Evolutionary conservation across 371 early-diverging fungal species (phyloP).

Genomic region (Enterospora canceri): DNA sequence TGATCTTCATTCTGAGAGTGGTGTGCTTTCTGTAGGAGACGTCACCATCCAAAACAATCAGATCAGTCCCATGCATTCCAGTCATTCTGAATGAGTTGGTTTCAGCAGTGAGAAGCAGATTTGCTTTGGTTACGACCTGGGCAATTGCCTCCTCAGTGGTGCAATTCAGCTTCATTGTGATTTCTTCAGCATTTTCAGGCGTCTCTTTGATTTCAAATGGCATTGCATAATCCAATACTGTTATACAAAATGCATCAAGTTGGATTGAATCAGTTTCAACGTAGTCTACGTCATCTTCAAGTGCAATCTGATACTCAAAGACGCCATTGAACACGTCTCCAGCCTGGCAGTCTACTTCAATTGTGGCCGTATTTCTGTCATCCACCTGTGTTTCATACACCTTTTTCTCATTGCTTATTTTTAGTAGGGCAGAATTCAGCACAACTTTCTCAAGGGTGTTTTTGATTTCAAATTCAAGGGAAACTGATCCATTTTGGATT

Average conservation of each 20-base stretch:
- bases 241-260: slow-evolving; percentile 33
- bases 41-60: slow-evolving; percentile 9
- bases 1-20: slow-evolving; percentile 14
- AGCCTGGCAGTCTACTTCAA: slow-evolving; percentile 7
- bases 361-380: not conserved
- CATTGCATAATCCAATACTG: slow-evolving; percentile 33
- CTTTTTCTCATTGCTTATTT: slow-evolving; percentile 4
- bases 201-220: slow-evolving; percentile 4
- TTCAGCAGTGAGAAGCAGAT: slow-evolving; percentile 23
- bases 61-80: slow-evolving; percentile 11
- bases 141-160: slow-evolving; percentile 13
- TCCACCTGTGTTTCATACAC: not conserved
- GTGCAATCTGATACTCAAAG: slow-evolving; percentile 34
- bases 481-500: slow-evolving; percentile 11
- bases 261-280: slow-evolving; percentile 31
- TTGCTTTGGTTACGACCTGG: slow-evolving; percentile 21
- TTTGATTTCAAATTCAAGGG: slow-evolving; percentile 24
- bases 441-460: slow-evolving; percentile 22
- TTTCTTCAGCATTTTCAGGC: not conserved
- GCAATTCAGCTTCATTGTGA: slow-evolving; percentile 6
- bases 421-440: slow-evolving; percentile 17
- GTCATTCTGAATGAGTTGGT: slow-evolving; percentile 4
- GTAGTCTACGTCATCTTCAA: slow-evolving; percentile 30
- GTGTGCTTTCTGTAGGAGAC: not conserved
- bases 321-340: slow-evolving; percentile 28